Conservation (phyloP, 768 basidiomycete genomes). For the Lentinula guzmanii region DNA sequence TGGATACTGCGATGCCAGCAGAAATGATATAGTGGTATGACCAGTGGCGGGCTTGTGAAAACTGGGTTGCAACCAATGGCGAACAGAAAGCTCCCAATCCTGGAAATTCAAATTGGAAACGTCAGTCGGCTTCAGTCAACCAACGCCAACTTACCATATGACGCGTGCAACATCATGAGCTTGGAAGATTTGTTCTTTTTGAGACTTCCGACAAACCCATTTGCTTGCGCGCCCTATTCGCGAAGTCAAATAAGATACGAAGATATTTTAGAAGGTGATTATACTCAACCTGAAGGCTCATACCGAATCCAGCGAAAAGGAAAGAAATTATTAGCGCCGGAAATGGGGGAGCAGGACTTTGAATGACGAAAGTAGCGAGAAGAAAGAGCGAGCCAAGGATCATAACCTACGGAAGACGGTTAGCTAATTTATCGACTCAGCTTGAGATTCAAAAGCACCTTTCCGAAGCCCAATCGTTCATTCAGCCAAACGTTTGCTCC, state of each 20-base stretch:
- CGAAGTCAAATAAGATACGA: background rate
- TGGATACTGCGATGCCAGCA: constrained; percentile 33
- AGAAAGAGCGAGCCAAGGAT: constrained; percentile 8
- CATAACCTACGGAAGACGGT: constrained; percentile 6
- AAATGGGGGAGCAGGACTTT: constrained; percentile 46
- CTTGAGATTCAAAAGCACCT: constrained; percentile 18
- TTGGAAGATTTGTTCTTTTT: constrained; percentile 32
- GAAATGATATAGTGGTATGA: constrained; percentile 55
- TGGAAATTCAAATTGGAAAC: background rate
- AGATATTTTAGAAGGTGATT: background rate
- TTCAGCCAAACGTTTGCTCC: constrained; percentile 39
- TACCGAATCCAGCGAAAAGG: constrained; percentile 23
- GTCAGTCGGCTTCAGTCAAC: background rate
- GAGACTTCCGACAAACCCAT: constrained; percentile 41
- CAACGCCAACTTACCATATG: constrained; percentile 27
- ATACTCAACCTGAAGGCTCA: constrained; percentile 22
- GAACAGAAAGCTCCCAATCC: constrained; percentile 44
- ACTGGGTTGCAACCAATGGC: constrained; percentile 64
- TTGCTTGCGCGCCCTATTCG: constrained; percentile 34
- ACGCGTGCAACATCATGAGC: constrained; percentile 43
- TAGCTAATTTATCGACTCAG: background rate
- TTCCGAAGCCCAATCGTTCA: constrained; percentile 38
- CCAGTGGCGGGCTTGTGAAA: constrained; percentile 46
- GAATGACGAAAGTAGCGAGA: constrained; percentile 9
- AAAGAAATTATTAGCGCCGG: constrained; percentile 40